Conservation (phyloP, 371 early-diverging fungal species). For the Mucor lusitanicus region DNA sequence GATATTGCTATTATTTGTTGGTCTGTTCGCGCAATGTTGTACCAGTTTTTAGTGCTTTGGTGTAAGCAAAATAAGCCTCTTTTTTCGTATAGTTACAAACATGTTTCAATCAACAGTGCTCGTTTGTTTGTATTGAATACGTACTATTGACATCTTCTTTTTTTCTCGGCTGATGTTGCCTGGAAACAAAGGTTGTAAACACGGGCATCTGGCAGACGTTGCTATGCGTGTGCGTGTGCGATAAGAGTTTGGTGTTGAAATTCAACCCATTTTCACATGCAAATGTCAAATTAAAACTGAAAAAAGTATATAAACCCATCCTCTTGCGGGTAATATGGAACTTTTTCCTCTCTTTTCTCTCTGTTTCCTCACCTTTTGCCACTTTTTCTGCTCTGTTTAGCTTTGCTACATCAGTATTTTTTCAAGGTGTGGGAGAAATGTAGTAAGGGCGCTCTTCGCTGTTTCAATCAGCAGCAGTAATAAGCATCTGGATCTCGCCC, state of each 20-base stretch:
- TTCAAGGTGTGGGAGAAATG: not conserved
- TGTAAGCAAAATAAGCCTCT: not conserved
- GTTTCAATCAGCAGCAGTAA: not conserved
- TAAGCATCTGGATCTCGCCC: not conserved
- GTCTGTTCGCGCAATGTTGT: conserved; percentile 5
- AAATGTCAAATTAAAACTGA: not conserved
- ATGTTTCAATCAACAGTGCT: not conserved
- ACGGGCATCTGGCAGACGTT: too few species aligned
- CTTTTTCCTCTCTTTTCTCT: not conserved
- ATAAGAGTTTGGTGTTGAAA: not conserved
- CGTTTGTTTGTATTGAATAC: not conserved
- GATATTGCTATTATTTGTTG: not conserved
- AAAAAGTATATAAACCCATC: not conserved
- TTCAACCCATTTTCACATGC: not conserved
- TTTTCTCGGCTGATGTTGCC: not conserved
- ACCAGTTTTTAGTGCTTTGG: not conserved
- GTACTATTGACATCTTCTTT: not conserved
- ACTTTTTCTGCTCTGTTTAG: not conserved
- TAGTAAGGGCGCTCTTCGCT: not conserved
- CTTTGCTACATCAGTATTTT: not conserved
- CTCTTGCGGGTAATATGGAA: not conserved
- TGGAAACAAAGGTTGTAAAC: not conserved
- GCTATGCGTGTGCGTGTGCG: not conserved
- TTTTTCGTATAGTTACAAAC: not conserved
- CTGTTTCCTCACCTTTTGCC: not conserved